Evolutionary conservation across 768 basidiomycete species (phyloP).

Genomic region (Leccinum fibrillosum): DNA sequence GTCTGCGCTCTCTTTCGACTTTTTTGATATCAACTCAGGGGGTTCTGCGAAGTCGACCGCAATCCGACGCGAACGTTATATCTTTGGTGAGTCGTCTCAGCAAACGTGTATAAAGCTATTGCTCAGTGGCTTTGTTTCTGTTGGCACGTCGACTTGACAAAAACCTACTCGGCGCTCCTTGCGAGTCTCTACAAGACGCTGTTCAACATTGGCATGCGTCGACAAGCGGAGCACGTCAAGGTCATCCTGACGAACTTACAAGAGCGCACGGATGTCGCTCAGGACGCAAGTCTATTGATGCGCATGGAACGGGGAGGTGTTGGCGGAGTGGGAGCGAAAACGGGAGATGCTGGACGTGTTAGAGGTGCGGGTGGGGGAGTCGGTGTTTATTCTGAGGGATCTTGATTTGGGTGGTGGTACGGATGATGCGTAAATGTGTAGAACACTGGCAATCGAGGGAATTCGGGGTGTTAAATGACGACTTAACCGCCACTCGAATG

Average conservation of each 20-base stretch:
- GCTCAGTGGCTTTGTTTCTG: not conserved
- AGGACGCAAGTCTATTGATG: conserved; percentile 66
- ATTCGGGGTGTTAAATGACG: no score
- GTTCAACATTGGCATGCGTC: conserved; percentile 76
- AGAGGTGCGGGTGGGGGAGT: conserved; percentile 83
- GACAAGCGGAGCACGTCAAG: conserved; percentile 66
- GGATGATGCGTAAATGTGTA: conserved; percentile 39
- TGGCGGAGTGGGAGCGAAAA: conserved; percentile 72
- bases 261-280: conserved; percentile 79
- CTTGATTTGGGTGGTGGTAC: conserved; percentile 48
- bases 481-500: no score
- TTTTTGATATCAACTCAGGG: conserved; percentile 89
- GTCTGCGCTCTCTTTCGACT: conserved; percentile 70
- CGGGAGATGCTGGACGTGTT: conserved; percentile 56
- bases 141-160: conserved; percentile 87
- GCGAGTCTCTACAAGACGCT: conserved; percentile 71
- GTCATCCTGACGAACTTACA: conserved; percentile 65
- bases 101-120: not conserved
- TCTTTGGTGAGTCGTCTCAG: conserved; percentile 62
- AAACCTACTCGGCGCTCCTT: conserved; percentile 77
- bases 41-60: conserved; percentile 87
- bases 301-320: conserved; percentile 69
- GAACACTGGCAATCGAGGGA: no score
- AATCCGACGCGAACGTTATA: conserved; percentile 88
- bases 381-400: conserved; percentile 86